These are phyloP conservation scores for Bipolaris gigantea DNA, from an alignment of 2,329 filamentous ascomycete species.

Conservation along the genomic window DNA sequence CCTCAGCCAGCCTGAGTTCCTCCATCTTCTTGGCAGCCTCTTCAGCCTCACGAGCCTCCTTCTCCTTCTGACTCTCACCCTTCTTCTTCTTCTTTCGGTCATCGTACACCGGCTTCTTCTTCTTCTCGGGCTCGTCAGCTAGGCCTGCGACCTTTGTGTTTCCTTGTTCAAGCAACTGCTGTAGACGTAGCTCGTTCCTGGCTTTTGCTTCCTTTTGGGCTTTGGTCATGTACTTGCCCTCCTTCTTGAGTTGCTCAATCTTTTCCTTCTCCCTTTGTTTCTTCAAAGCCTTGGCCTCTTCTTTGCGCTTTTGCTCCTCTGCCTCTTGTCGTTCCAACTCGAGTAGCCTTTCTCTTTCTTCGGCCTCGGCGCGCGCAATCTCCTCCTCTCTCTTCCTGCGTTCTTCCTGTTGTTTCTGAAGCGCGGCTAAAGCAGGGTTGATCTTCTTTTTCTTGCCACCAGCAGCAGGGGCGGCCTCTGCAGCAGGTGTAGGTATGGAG, in stretches of 20 bases:
- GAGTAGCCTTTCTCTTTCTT: slow-evolving; percentile 66
- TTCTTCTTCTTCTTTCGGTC: slow-evolving; percentile 75
- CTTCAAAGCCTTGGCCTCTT: slow-evolving; percentile 74
- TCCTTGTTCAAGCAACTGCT: slow-evolving; percentile 81
- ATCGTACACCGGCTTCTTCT: slow-evolving; percentile 77
- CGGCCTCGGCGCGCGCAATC: slow-evolving; percentile 58
- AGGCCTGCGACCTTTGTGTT: slow-evolving; percentile 64
- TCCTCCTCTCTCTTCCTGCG: slow-evolving; percentile 68
- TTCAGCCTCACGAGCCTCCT: slow-evolving; percentile 53
- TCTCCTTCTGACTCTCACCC: slow-evolving; percentile 56
- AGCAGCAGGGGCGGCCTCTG: slow-evolving; percentile 42
- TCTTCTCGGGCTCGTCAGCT: slow-evolving; percentile 63
- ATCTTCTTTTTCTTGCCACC: slow-evolving; percentile 88
- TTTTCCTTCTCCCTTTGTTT: slow-evolving; percentile 86
- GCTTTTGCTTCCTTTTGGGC: slow-evolving; percentile 82
- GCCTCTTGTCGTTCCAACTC: slow-evolving; percentile 65
- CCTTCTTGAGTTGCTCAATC: slow-evolving; percentile 84
- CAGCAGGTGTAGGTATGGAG: slow-evolving; percentile 29
- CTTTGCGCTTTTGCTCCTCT: slow-evolving; percentile 69
- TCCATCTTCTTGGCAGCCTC: slow-evolving; percentile 59
- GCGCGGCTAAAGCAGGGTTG: slow-evolving; percentile 68
- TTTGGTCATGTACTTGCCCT: slow-evolving; percentile 84
- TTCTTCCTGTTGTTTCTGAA: slow-evolving; percentile 84
- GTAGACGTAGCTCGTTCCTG: slow-evolving; percentile 74
- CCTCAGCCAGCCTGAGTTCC: slow-evolving; percentile 55